Conservation (phyloP, 2,329 filamentous ascomycete species). For the Lachnellula cervina region DNA sequence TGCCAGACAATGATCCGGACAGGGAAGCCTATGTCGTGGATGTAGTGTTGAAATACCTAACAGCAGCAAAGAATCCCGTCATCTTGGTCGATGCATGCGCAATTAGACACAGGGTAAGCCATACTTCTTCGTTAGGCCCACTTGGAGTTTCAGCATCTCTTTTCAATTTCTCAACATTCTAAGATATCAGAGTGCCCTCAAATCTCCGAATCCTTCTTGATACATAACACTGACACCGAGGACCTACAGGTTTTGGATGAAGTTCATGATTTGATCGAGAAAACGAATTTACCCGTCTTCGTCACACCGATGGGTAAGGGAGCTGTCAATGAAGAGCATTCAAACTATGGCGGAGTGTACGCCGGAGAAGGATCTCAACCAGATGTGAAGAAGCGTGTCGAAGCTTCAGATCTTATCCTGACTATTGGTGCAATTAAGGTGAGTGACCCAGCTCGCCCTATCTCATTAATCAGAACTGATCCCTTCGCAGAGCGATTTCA, state of each 20-base stretch:
- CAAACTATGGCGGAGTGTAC: slow-evolving; percentile 80
- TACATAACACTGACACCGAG: no score
- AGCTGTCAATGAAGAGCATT: slow-evolving; percentile 69
- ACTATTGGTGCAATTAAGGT: slow-evolving; percentile 60
- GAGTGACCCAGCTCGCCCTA: slow-evolving; percentile 13
- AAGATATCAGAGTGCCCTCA: no score
- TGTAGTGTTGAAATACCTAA: slow-evolving; percentile 68
- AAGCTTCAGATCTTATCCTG: slow-evolving; percentile 66
- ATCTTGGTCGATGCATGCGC: slow-evolving; percentile 81
- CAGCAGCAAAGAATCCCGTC: slow-evolving; percentile 67
- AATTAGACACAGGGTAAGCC: slow-evolving; percentile 57
- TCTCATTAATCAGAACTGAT: slow-evolving; percentile 4
- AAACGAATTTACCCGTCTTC: slow-evolving; percentile 72
- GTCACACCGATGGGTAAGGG: slow-evolving; percentile 91
- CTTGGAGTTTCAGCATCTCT: no score
- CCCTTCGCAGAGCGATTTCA: slow-evolving; percentile 64
- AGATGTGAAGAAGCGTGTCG: slow-evolving; percentile 58
- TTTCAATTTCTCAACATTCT: no score
- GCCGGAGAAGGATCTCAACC: slow-evolving; percentile 70
- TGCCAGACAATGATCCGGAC: slow-evolving; percentile 61
- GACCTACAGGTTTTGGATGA: slow-evolving; percentile 53
- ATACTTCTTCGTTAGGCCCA: no score
- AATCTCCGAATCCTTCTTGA: no score
- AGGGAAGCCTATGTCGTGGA: slow-evolving; percentile 80
- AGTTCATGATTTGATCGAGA: slow-evolving; percentile 66